phyloP scores from a whole-genome alignment of 2,329 filamentous ascomycete genomes.

The Dendryphion nanum region DNA sequence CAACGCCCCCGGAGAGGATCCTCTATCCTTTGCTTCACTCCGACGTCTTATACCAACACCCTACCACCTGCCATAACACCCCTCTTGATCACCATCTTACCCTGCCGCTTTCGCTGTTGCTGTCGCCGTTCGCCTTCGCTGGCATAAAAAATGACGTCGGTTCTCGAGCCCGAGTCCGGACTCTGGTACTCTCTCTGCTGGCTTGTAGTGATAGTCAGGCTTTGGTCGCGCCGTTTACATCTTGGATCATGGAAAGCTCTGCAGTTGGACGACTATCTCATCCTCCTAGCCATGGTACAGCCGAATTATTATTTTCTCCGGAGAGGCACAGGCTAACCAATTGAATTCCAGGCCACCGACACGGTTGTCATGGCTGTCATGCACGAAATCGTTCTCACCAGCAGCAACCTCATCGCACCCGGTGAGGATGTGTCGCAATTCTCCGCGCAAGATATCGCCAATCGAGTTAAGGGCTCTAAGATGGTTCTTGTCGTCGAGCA shows the following conservation, averaged over 20 bases:
- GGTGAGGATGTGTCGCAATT: conserved; percentile 29
- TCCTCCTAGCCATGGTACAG: conserved; percentile 33
- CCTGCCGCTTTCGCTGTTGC: neutral
- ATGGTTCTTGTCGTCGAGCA: conserved; percentile 55
- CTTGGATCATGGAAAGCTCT: conserved; percentile 31
- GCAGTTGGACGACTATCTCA: conserved; percentile 37
- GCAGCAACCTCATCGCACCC: conserved; percentile 37
- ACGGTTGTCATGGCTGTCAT: conserved; percentile 34
- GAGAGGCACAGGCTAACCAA: too few species aligned
- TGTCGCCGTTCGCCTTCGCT: neutral
- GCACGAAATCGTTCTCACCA: conserved; percentile 29
- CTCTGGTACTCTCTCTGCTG: conserved; percentile 35
- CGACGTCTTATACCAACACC: too few species aligned
- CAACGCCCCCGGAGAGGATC: too few species aligned
- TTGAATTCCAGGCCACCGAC: conserved; percentile 31
- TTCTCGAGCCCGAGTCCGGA: conserved; percentile 32
- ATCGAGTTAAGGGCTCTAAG: conserved; percentile 54
- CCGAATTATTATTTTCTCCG: too few species aligned
- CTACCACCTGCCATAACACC: neutral
- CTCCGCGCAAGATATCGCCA: conserved; percentile 37
- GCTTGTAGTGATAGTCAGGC: conserved; percentile 28
- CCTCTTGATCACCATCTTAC: neutral
- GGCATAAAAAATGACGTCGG: conserved; percentile 25
- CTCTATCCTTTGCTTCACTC: too few species aligned
- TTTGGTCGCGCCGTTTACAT: conserved; percentile 30